Percentiles rank a stretch among this genome's conserved stretches.
These are phyloP conservation scores for Podospora anserina DNA, from an alignment of 495 filamentous ascomycete species.

Conservation along the genomic window DNA sequence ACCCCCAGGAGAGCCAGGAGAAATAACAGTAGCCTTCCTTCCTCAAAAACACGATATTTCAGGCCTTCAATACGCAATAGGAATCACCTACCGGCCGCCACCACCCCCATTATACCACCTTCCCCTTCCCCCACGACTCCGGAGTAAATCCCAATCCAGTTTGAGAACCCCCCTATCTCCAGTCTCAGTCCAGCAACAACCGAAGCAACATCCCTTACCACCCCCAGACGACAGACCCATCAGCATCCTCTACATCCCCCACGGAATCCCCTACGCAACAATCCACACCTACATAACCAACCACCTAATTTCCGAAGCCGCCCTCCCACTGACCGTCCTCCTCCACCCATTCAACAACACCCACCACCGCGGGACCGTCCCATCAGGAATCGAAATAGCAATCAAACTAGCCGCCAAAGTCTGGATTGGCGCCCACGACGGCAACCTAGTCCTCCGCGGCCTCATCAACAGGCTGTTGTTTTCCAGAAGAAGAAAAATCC, in stretches of 20 bases:
- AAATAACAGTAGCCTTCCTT: constrained; percentile 64
- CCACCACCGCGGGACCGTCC: constrained; percentile 42
- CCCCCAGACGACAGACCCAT: constrained; percentile 33
- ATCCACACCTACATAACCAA: constrained; percentile 52
- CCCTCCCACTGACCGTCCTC: constrained; percentile 59
- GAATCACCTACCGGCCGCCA: constrained; percentile 64
- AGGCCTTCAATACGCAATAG: constrained; percentile 62
- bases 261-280: constrained; percentile 50
- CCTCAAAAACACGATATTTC: constrained; percentile 58
- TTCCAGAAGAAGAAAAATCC: neutral
- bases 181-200: constrained; percentile 29
- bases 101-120: constrained; percentile 30
- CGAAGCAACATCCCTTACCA: neutral
- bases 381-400: constrained; percentile 39
- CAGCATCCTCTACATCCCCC: constrained; percentile 60
- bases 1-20: constrained; percentile 50
- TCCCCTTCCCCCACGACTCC: constrained; percentile 29
- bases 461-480: neutral
- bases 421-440: constrained; percentile 68
- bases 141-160: constrained; percentile 32
- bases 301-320: constrained; percentile 55
- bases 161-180: constrained; percentile 47
- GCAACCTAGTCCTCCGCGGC: constrained; percentile 30
- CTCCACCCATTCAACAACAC: constrained; percentile 62
- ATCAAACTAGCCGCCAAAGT: constrained; percentile 47